These are phyloP conservation scores for Starmera quercuum DNA, from an alignment of 805 yeast genomes.

Conservation along the genomic window DNA sequence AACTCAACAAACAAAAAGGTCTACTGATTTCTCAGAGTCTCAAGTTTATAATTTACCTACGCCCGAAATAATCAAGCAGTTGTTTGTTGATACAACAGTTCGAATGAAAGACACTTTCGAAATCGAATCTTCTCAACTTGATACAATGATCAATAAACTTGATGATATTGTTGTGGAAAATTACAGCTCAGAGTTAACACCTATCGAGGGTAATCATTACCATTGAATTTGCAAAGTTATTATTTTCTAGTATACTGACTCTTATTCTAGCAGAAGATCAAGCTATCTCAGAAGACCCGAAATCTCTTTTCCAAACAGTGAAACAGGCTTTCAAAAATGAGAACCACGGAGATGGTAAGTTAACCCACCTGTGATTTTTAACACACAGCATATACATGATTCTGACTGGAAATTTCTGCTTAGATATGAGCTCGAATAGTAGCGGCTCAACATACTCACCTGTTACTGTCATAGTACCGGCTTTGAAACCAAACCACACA, in stretches of 20 bases:
- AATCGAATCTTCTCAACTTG: background rate
- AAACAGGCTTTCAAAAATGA: conserved; percentile 5
- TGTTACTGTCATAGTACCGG: conserved; percentile 11
- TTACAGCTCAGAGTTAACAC: background rate
- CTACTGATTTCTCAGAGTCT: too few species aligned
- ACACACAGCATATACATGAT: background rate
- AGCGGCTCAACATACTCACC: conserved; percentile 7
- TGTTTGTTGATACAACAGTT: background rate
- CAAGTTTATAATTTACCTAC: too few species aligned
- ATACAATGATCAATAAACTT: background rate
- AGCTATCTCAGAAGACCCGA: background rate
- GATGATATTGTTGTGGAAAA: background rate
- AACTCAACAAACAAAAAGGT: too few species aligned
- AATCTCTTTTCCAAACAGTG: conserved; percentile 8
- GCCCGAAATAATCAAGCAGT: conserved; percentile 2
- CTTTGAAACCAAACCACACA: conserved; percentile 6
- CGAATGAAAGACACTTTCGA: background rate
- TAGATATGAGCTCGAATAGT: background rate
- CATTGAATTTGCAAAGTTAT: background rate
- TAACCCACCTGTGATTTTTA: background rate
- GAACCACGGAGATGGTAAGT: background rate
- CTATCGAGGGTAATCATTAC: background rate
- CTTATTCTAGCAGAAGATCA: too few species aligned
- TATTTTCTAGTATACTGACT: background rate
- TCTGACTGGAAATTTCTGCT: background rate